phyloP scores from a whole-genome alignment of 495 filamentous ascomycete species.

The Daldinia childiae region DNA sequence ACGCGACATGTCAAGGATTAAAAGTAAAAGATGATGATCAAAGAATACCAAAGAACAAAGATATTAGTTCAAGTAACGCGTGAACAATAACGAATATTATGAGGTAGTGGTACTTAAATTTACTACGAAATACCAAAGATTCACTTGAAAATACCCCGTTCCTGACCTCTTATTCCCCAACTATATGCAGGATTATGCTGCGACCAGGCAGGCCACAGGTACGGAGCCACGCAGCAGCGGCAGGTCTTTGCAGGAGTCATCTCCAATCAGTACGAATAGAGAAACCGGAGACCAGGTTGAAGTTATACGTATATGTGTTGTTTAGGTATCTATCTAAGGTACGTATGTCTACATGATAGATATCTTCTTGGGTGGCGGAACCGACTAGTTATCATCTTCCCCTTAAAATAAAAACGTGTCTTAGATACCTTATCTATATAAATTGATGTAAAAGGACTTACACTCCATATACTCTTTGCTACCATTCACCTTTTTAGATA shows the following conservation, averaged over 20 bases:
- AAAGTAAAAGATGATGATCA: background rate
- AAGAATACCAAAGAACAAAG: background rate
- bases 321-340: background rate
- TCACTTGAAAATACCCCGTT: background rate
- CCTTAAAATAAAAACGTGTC: background rate
- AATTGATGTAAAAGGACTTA: background rate
- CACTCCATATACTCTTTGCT: background rate
- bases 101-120: too few relatives aligned
- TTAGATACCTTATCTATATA: background rate
- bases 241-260: slow-evolving; percentile 19
- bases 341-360: background rate
- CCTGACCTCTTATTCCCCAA: slow-evolving; percentile 6
- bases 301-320: background rate
- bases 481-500: slow-evolving; percentile 18
- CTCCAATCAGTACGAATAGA: slow-evolving; percentile 18
- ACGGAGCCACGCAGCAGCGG: slow-evolving; percentile 35
- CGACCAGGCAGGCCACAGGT: slow-evolving; percentile 37
- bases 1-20: background rate
- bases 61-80: too few relatives aligned
- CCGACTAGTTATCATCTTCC: background rate
- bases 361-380: slow-evolving; percentile 3
- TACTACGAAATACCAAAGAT: background rate
- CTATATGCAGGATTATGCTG: slow-evolving; percentile 29
- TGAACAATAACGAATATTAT: too few relatives aligned
- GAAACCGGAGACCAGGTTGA: slow-evolving; percentile 9